Base-by-base conservation (phyloP, 495 filamentous ascomycete genomes). In the Haplographium delicatum region DNA sequence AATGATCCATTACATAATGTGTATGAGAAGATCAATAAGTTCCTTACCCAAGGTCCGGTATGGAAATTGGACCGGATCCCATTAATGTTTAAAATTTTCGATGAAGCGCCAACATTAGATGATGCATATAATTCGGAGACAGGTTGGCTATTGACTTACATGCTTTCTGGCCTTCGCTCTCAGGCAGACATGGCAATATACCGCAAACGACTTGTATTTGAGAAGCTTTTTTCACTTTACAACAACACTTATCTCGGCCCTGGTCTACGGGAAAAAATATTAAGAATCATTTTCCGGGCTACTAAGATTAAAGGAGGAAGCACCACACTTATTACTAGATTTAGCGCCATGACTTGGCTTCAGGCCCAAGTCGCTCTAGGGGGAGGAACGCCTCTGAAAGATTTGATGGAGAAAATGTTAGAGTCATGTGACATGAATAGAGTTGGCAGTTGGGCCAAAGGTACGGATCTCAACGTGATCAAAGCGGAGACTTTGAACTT, bases 11-110 rank as follows among this genome's bases (percentile, higher is more conserved):
- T 86, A 35, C 87, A 95, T 58, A 81, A 80, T 51, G 75, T 97
- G 30, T 98, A 96, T 59, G 76, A 80, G 24, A 95, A 95, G 60
- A 70, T 91, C 71, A 96, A 95, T 71, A 73, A 74, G 19, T 91
- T 91, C 63, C 78, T 98, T 37, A 83, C 85, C 31, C 80, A 79
- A 40, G 75, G 81, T 0, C 91, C 93, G 2, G 61, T 71, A 7
- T 94, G 91, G 86, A 74, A 81, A 20, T 53, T 85, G 15, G 75
- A 82, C 33, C 85, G 83, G 62, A 71, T 96, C 41, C 91, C 89
- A 1, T 81, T 88, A 61, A 78, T 93, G 33, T 75, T 88, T 52
- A 80, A 78, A 56, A 80, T 93, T 35, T 63, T 95, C 46, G 69
- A 83, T 2, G 78, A 81, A 40, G 74, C 82, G 42, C 88, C 90